Percentiles rank a stretch among this genome's conserved stretches.
Evolutionary conservation across 192 early-diverging fungal species (phyloP).

Genomic region (Backusella tarrabulga): DNA sequence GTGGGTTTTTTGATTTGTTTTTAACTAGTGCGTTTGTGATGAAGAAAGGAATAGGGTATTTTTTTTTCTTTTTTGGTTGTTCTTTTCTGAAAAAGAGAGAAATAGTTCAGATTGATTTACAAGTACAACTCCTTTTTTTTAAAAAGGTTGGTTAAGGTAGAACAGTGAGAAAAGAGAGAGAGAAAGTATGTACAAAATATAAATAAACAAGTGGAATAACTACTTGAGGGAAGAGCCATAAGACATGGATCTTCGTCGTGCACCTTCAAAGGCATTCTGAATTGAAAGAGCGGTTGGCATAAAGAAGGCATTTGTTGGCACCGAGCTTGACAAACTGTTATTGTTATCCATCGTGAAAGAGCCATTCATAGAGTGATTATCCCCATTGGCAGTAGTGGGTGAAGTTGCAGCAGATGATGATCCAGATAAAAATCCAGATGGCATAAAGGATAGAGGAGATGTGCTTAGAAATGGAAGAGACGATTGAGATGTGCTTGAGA

Average conservation of each 20-base stretch:
- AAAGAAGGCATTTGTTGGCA: slow-evolving; percentile 18
- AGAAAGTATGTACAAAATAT: slow-evolving; percentile 3
- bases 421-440: slow-evolving; percentile 13
- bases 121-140: not conserved
- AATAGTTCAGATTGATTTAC: not conserved
- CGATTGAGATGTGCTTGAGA: not conserved
- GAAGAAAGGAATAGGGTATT: not conserved
- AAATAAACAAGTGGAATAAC: not conserved
- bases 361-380: not conserved
- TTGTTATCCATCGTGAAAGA: not conserved
- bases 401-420: slow-evolving; percentile 10
- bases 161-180: not conserved
- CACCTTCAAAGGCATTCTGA: slow-evolving; percentile 38
- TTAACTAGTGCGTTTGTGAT: not conserved
- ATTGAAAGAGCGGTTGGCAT: slow-evolving; percentile 37
- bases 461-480: slow-evolving; percentile 13
- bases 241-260: slow-evolving; percentile 37
- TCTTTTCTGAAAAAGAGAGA: not conserved
- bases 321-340: slow-evolving; percentile 3
- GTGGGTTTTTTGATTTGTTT: not conserved
- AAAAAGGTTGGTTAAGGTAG: not conserved
- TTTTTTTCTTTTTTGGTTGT: not conserved
- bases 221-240: slow-evolving; percentile 22
- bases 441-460: slow-evolving; percentile 12
- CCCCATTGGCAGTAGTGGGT: slow-evolving; percentile 2